Evolutionary conservation across 495 filamentous ascomycete species (phyloP), one percentile per base, ranked within the genome.

Genomic region (Elaphomyces granulatus): DNA sequence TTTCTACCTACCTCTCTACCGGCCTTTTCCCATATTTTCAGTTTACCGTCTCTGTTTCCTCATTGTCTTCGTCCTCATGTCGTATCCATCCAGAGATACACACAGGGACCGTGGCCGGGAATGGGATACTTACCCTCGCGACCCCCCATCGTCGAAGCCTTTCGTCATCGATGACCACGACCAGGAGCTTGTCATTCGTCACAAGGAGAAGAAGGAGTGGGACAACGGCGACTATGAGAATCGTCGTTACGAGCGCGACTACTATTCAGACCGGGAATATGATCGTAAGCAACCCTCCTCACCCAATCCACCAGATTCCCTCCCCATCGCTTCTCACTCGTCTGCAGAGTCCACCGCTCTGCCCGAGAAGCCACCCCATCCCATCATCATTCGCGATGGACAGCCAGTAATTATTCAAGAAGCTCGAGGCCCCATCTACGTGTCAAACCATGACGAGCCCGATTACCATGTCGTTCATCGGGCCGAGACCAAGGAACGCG

Each of bases 401-500:
- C 77, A 83, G 48, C 73, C 72, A 51, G 74, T 87, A 60, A 80
- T 86, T 49, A 68, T 86, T 44, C 72, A 81, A 53, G 77, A 87
- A 65, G 75, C 78, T n/a, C 77, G 73, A 35, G 64, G 75, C 34
- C 77, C 77, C 6, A 64, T 84, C 42, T 74, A 87, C 37, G 51
- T 81, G 30, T 28, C 23, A 6, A 71, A 69, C 23, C 66, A 69
- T 18, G 67, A 78, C 23, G 77, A 86, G 44, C 72, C 78, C 34
- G 68, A 72, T 3, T 81, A 75, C 48, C 78, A 80, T 37, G 56
- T 86, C 40, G 70, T 85, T 42, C 70, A 80, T 34, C 77, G 78
- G 36, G 70, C 78, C 16, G 76, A 80, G 37, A 47, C 50, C 20
- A 31, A 41, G 19, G 62, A 64, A 8, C 61, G 64, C 21, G 67